These are phyloP conservation scores for Botryosphaeria dothidea DNA, from an alignment of 2,329 filamentous ascomycete genomes.

Conservation along the genomic window DNA sequence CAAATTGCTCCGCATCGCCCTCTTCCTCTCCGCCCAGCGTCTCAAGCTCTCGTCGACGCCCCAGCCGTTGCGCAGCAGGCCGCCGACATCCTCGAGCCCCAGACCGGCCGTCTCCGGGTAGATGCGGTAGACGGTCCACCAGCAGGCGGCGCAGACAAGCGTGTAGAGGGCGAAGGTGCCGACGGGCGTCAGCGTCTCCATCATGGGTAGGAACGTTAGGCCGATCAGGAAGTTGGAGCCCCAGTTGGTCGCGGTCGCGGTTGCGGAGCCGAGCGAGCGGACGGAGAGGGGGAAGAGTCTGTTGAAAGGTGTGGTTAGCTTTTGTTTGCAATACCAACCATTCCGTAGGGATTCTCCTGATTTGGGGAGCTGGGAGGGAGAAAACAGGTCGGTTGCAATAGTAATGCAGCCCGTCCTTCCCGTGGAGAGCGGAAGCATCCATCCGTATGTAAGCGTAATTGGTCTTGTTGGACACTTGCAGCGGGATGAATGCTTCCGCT, in stretches of 20 bases:
- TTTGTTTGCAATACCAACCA: not conserved
- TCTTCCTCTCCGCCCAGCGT: not conserved
- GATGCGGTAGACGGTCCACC: slow-evolving; percentile 67
- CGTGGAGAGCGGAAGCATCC: not conserved
- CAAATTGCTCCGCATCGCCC: not conserved
- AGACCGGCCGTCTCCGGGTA: slow-evolving; percentile 88
- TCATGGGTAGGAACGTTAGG: slow-evolving; percentile 83
- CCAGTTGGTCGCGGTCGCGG: slow-evolving; percentile 85
- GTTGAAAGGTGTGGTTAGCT: not conserved
- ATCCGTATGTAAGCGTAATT: no score
- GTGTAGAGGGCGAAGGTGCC: slow-evolving; percentile 85
- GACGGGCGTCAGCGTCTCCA: slow-evolving; percentile 71
- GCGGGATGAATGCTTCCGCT: no score
- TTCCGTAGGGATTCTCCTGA: no score
- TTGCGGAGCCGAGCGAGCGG: slow-evolving; percentile 69
- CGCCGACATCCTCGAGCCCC: slow-evolving; percentile 76
- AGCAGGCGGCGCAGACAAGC: slow-evolving; percentile 67
- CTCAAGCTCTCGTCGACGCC: slow-evolving; percentile 51
- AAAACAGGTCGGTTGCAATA: no score
- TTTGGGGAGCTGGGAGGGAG: no score
- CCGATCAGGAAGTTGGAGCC: slow-evolving; percentile 82
- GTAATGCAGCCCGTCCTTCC: no score
- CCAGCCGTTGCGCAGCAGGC: slow-evolving; percentile 71
- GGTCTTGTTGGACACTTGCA: no score
- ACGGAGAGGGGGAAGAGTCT: slow-evolving; percentile 74